Conservation (phyloP, 2,329 filamentous ascomycete genomes). For the Pseudocercospora musae region DNA sequence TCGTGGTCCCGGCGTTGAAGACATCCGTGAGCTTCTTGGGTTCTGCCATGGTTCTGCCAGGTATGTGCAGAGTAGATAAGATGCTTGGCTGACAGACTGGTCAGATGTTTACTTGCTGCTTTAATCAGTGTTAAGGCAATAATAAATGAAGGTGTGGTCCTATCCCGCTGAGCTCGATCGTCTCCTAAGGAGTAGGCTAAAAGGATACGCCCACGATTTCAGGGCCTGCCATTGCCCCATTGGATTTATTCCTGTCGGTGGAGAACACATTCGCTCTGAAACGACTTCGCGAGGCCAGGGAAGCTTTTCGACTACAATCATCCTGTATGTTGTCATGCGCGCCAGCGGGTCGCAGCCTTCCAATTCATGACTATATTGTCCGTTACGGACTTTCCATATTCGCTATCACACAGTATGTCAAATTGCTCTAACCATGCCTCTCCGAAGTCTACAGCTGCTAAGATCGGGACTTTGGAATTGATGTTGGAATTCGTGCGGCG, state of each 20-base stretch:
- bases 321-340: too few species aligned
- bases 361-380: too few species aligned
- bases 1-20: slow-evolving; percentile 8
- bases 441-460: background rate
- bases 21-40: background rate
- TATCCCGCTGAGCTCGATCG: background rate
- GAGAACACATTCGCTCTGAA: too few species aligned
- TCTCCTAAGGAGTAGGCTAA: background rate
- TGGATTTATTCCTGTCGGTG: too few species aligned
- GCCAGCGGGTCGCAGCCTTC: too few species aligned
- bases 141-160: too few species aligned
- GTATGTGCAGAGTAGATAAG: background rate
- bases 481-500: background rate
- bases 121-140: background rate
- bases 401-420: too few species aligned
- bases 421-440: background rate
- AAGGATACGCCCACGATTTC: background rate
- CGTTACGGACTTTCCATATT: too few species aligned
- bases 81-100: background rate
- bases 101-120: background rate
- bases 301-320: too few species aligned
- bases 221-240: background rate
- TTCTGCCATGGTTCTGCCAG: background rate
- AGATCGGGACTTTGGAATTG: background rate
- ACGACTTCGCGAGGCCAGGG: too few species aligned